Conservation (phyloP, 1,284 basidiomycete species). For the Ceratobasidium sp. region DNA sequence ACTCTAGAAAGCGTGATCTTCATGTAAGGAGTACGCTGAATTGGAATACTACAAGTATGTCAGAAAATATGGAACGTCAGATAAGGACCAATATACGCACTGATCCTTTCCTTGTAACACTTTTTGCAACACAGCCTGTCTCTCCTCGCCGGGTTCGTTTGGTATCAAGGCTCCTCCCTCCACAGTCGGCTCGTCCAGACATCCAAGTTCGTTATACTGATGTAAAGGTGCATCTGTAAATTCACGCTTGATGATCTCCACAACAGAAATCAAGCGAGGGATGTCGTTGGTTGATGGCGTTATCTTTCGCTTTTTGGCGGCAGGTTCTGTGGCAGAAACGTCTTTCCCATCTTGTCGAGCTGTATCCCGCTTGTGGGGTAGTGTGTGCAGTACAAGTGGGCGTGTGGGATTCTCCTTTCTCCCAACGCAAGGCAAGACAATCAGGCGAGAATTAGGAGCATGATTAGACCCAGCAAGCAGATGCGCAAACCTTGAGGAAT, state of each 20-base stretch:
- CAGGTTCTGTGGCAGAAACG: slow-evolving; percentile 46
- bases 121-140: slow-evolving; percentile 50
- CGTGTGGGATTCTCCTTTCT: slow-evolving; percentile 65
- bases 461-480: neutral
- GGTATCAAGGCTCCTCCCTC: slow-evolving; percentile 52
- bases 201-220: slow-evolving; percentile 82
- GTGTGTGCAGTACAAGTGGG: slow-evolving; percentile 74
- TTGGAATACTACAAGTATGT: slow-evolving; percentile 63
- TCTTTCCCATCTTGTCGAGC: slow-evolving; percentile 21
- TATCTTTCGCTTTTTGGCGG: slow-evolving; percentile 48
- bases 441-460: slow-evolving; percentile 3
- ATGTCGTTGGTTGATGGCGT: slow-evolving; percentile 61
- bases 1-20: slow-evolving; percentile 71
- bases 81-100: slow-evolving; percentile 59
- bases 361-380: slow-evolving; percentile 57
- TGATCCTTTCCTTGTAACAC: slow-evolving; percentile 63
- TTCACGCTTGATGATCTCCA: slow-evolving; percentile 86
- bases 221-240: slow-evolving; percentile 69
- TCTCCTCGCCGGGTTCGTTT: slow-evolving; percentile 56
- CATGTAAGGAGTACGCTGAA: slow-evolving; percentile 77
- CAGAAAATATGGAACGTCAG: slow-evolving; percentile 5
- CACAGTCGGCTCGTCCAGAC: slow-evolving; percentile 60
- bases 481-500: slow-evolving; percentile 66
- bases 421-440: slow-evolving; percentile 11
- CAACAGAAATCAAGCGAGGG: slow-evolving; percentile 77